phyloP scores from a whole-genome alignment of 257 asterid species.

The Osmanthus fragrans region DNA sequence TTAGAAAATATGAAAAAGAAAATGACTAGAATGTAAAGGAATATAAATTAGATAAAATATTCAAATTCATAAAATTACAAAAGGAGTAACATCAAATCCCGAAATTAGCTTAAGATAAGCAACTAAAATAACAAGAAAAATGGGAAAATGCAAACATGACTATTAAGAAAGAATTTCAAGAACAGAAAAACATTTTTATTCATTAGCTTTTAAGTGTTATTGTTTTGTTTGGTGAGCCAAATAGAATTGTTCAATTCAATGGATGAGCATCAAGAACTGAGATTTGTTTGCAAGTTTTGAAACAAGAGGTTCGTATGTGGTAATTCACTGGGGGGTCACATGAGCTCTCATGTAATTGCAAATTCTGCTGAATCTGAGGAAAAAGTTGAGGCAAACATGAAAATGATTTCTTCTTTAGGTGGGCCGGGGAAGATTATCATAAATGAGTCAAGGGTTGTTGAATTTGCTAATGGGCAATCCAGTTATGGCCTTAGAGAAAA shows the following conservation, averaged over 20 bases:
- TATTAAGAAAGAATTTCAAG: no score
- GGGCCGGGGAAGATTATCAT: conserved; percentile 17
- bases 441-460: conserved; percentile 34
- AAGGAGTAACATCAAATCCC: no score
- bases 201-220: no score
- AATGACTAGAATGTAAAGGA: no score
- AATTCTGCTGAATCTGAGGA: conserved; percentile 54
- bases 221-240: conserved; percentile 26
- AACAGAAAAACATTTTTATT: no score
- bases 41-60: no score
- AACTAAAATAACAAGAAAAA: no score
- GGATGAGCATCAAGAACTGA: conserved; percentile 56
- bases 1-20: no score
- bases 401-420: no score
- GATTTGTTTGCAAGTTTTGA: conserved; percentile 68
- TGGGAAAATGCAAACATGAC: no score
- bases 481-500: conserved; percentile 77
- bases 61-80: no score
- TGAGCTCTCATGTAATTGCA: conserved; percentile 70
- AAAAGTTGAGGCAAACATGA: conserved; percentile 25
- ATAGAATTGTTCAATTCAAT: conserved; percentile 22
- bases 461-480: conserved; percentile 44
- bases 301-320: conserved; percentile 73
- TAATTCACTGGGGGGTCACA: conserved; percentile 86
- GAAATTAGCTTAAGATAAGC: no score